Percentiles rank a stretch among this genome's conserved stretches.
phyloP scores from a whole-genome alignment of 768 basidiomycete genomes.

The Melanogaster broomeanus region DNA sequence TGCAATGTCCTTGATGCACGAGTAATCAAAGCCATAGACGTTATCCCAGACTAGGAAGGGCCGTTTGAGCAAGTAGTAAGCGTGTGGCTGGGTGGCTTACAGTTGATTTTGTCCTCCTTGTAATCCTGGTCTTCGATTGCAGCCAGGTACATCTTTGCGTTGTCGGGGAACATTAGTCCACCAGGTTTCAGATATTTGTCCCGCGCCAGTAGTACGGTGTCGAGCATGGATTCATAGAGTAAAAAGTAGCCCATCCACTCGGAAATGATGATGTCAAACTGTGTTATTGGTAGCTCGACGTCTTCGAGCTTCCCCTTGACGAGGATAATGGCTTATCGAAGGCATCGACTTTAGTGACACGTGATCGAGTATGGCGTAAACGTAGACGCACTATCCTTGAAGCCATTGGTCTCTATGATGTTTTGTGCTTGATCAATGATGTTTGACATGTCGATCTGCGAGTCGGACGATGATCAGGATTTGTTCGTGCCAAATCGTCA shows the following conservation, averaged over 20 bases:
- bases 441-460: constrained; percentile 98
- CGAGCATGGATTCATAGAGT: constrained; percentile 98
- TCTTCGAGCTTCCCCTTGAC: constrained; percentile 99
- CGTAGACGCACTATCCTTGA: constrained; percentile 81
- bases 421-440: constrained; percentile 99
- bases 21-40: constrained; percentile 99
- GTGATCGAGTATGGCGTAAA: background rate
- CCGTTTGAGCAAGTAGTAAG: constrained; percentile 2
- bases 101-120: constrained; percentile 99
- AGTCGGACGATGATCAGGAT: constrained; percentile 15
- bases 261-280: constrained; percentile 98
- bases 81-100: constrained; percentile 40
- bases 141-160: constrained; percentile 87
- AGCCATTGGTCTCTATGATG: constrained; percentile 95
- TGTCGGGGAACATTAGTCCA: constrained; percentile 96
- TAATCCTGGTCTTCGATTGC: constrained; percentile 99
- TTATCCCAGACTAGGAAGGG: constrained; percentile 88
- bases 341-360: constrained; percentile 4
- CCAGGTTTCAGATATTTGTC: constrained; percentile 94
- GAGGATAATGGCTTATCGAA: constrained; percentile 77
- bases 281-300: constrained; percentile 77
- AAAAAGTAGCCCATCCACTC: constrained; percentile 99
- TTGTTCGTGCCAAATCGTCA: background rate
- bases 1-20: constrained; percentile 99
- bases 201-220: constrained; percentile 94